phyloP scores from a whole-genome alignment of 345 rosid species.

The Angophora floribunda region DNA sequence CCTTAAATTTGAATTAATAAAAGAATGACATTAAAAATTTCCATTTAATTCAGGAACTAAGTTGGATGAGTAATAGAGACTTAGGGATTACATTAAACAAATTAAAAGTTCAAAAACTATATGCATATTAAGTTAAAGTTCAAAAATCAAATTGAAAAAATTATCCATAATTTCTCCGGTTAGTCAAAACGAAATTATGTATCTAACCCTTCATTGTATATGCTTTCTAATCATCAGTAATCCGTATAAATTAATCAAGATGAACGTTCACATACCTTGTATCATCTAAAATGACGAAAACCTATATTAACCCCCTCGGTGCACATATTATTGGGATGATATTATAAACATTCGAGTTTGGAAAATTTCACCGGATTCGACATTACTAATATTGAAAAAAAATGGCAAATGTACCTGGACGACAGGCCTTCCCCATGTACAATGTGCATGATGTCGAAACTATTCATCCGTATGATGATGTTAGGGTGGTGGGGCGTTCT shows the following conservation, averaged over 20 bases:
- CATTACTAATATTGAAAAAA: neutral
- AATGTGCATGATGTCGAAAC: neutral
- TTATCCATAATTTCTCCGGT: neutral
- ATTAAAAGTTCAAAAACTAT: accelerated
- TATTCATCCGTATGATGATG: neutral
- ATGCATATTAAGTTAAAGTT: neutral
- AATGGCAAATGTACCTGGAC: neutral
- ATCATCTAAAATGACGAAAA: neutral
- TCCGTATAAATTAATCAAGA: accelerated
- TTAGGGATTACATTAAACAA: accelerated
- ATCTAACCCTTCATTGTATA: neutral
- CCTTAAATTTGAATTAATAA: too few relatives aligned
- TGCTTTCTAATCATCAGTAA: accelerated
- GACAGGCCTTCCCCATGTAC: neutral
- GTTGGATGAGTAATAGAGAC: neutral
- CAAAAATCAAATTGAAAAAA: accelerated
- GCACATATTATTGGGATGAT: neutral
- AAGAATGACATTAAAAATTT: too few relatives aligned
- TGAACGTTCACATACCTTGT: neutral
- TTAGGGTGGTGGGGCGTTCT: neutral
- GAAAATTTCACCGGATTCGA: neutral
- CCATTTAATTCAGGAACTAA: neutral
- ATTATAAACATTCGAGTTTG: neutral
- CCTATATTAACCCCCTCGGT: neutral
- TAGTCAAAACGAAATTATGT: neutral